Evolutionary conservation across 495 filamentous ascomycete genomes (phyloP).

Genomic region (Ascodesmis nigricans): DNA sequence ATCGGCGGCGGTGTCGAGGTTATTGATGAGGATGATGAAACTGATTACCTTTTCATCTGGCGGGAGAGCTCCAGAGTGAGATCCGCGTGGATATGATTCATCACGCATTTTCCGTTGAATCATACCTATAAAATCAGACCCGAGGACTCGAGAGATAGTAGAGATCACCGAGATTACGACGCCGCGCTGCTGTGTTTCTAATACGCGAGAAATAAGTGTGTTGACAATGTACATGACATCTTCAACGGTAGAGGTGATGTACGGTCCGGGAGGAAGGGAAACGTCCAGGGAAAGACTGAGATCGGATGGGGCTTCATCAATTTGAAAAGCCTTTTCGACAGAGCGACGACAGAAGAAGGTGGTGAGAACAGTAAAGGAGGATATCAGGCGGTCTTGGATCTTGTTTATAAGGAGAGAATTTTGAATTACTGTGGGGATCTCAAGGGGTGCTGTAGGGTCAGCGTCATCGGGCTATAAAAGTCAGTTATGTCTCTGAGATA

Average conservation of each 20-base stretch:
- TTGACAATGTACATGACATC: conserved; percentile 99
- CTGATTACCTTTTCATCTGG: conserved; percentile 62
- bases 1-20: conserved; percentile 71
- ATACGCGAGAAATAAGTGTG: conserved; percentile 61
- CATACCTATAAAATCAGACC: conserved; percentile 88
- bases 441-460: conserved; percentile 25
- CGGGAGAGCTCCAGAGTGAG: conserved; percentile 45
- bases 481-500: conserved; percentile 6
- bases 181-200: conserved; percentile 59
- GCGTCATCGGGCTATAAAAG: conserved; percentile 1
- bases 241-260: conserved; percentile 87
- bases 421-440: conserved; percentile 43
- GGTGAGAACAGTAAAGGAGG: conserved; percentile 68
- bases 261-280: conserved; percentile 29
- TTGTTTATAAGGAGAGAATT: conserved; percentile 59
- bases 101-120: conserved; percentile 94
- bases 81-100: conserved; percentile 62
- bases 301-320: conserved; percentile 79
- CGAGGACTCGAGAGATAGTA: conserved; percentile 62
- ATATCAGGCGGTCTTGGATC: conserved; percentile 43
- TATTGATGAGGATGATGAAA: conserved; percentile 87
- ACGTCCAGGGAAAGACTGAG: conserved; percentile 46
- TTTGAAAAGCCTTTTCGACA: conserved; percentile 89
- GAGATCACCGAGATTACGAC: conserved; percentile 59
- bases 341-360: conserved; percentile 91